Base-by-base conservation (phyloP, 1,284 basidiomycete species). In the Ganoderma boninense region DNA sequence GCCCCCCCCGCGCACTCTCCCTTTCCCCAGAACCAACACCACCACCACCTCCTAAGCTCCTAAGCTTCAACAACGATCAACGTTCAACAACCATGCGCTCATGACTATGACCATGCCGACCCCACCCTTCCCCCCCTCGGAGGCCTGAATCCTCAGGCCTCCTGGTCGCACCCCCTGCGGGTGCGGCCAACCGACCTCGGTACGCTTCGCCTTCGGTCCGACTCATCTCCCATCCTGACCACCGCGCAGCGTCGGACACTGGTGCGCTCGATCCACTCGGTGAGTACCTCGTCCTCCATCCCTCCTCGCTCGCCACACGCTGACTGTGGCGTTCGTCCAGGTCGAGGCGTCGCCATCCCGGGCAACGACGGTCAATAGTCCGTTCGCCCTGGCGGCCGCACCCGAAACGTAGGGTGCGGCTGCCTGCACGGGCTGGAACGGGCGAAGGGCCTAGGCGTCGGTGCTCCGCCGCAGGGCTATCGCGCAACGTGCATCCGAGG, bases 331-430 rank as follows among this genome's bases (percentile, higher is more conserved):
- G 32, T 20, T 59, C 35, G 18, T 38, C n/a, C 38, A 35, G 57
- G 20, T 59, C 57, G 57, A 59, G 20, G 57, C 57, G 35, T 59
- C 49, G 57, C 35, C 57, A 59, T 59, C 35, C 57, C 57, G 57
- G 57, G 57, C 57, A 59, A 16, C 7, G 35, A 35, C 7, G 35
- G 35, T 35, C 7, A 20, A 59, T 18, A 35, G n/a, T n/a, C n/a
- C n/a, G n/a, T n/a, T n/a, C n/a, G n/a, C n/a, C n/a, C n/a, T n/a
- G n/a, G n/a, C n/a, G n/a, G n/a, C n/a, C n/a, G n/a, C n/a, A n/a
- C n/a, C n/a, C n/a, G n/a, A n/a, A n/a, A n/a, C n/a, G n/a, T n/a
- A n/a, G n/a, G n/a, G n/a, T n/a, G n/a, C n/a, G n/a, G n/a, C n/a
- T n/a, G n/a, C n/a, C n/a, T n/a, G n/a, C n/a, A n/a, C n/a, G n/a